phyloP scores from a whole-genome alignment of 352 stramenopile species.

The Phytopythium helicoides region DNA sequence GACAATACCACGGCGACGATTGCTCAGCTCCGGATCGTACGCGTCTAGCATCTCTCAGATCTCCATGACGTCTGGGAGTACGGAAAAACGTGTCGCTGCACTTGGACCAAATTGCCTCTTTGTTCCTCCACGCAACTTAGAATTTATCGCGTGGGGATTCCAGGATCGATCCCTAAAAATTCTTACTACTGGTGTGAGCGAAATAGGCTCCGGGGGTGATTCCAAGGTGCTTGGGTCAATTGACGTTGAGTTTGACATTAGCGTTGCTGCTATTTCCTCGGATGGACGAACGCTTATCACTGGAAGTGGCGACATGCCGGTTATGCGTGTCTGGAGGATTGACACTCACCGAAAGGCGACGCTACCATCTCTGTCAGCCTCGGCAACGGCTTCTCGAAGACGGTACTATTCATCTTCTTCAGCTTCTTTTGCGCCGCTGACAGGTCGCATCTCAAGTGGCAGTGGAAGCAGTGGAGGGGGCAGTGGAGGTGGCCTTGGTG shows the following conservation, averaged over 20 bases:
- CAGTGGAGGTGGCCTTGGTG: neutral
- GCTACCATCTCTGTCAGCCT: conserved; percentile 5
- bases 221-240: conserved; percentile 61
- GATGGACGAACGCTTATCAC: conserved; percentile 64
- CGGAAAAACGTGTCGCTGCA: conserved; percentile 47
- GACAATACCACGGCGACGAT: conserved; percentile 12
- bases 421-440: conserved; percentile 4
- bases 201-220: conserved; percentile 42
- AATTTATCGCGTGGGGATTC: conserved; percentile 74
- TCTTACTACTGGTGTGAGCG: conserved; percentile 33
- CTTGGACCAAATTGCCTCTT: conserved; percentile 49
- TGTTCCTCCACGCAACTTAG: conserved; percentile 56
- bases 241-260: conserved; percentile 53
- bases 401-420: conserved; percentile 26
- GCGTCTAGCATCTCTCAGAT: conserved; percentile 44
- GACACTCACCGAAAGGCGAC: conserved; percentile 16
- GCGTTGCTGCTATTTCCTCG: conserved; percentile 52
- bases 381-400: conserved; percentile 6
- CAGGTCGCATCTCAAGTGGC: neutral
- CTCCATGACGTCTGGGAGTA: conserved; percentile 35
- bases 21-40: conserved; percentile 27
- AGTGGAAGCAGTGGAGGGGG: conserved; percentile 1
- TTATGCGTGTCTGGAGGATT: conserved; percentile 58
- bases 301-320: conserved; percentile 34
- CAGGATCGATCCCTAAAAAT: conserved; percentile 66